Evolutionary conservation across 2,329 filamentous ascomycete species (phyloP).

Genomic region (Aspergillus ochraceoroseus): DNA sequence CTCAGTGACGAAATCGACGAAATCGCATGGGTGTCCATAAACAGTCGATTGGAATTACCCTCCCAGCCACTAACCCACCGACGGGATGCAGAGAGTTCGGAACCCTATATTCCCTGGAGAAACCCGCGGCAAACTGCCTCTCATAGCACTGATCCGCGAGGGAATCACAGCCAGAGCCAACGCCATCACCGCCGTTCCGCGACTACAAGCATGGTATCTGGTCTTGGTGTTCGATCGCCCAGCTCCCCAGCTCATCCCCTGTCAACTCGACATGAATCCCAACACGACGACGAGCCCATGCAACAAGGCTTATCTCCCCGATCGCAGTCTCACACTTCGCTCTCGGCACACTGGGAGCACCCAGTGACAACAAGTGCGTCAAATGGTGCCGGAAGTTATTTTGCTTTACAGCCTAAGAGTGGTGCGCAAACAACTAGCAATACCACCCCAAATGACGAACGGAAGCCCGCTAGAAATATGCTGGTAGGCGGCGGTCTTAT

Average conservation of each 20-base stretch:
- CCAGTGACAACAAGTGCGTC: neutral
- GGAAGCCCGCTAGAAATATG: constrained; percentile 5
- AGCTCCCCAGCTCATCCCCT: neutral
- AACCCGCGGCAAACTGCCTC: constrained; percentile 5
- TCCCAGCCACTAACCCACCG: constrained; percentile 27
- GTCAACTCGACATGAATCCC: neutral
- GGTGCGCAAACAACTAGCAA: constrained; percentile 9
- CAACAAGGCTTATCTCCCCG: neutral
- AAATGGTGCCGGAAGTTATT: constrained; percentile 2
- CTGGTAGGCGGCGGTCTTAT: no score
- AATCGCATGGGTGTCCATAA: constrained; percentile 38
- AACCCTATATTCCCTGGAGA: constrained; percentile 12
- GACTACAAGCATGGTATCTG: constrained; percentile 31
- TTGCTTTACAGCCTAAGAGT: constrained; percentile 4
- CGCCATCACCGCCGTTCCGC: constrained; percentile 34
- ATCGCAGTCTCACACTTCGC: constrained; percentile 7
- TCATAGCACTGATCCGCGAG: neutral
- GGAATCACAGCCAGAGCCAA: constrained; percentile 7
- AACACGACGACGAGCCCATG: no score
- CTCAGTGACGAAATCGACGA: constrained; percentile 31
- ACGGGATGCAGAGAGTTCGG: constrained; percentile 10
- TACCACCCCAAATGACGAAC: constrained; percentile 9
- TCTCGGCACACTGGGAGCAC: constrained; percentile 1
- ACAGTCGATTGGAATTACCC: constrained; percentile 37
- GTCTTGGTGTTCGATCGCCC: neutral